These are phyloP conservation scores for Exophiala phaeomuriformis DNA, from an alignment of 2,329 filamentous ascomycete species.

Conservation along the genomic window DNA sequence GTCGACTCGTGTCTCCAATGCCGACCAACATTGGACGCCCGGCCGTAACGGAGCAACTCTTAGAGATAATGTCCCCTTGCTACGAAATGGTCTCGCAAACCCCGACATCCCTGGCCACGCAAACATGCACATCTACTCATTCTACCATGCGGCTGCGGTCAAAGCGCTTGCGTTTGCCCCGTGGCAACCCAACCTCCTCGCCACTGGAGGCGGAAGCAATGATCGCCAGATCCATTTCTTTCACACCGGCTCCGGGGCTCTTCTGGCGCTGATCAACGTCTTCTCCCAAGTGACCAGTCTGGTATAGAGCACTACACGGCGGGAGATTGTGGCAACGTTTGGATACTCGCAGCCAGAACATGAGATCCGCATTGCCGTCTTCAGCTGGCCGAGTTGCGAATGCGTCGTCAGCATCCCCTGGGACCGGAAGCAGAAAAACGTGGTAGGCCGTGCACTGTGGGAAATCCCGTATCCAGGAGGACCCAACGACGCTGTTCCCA, in stretches of 20 bases:
- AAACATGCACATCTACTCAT: conserved; percentile 58
- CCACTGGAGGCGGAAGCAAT: conserved; percentile 86
- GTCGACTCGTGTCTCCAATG: background rate
- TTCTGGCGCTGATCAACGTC: conserved; percentile 83
- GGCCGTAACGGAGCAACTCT: background rate
- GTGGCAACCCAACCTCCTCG: conserved; percentile 79
- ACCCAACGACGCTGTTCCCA: conserved; percentile 36
- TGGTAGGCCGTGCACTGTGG: conserved; percentile 58
- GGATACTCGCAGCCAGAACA: conserved; percentile 90
- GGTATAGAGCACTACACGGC: conserved; percentile 77
- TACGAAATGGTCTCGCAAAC: conserved; percentile 20
- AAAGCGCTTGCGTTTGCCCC: conserved; percentile 97
- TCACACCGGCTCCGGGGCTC: conserved; percentile 73
- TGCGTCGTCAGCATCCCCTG: conserved; percentile 80
- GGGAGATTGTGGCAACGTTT: conserved; percentile 88
- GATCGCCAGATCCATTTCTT: conserved; percentile 96
- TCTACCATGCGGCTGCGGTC: conserved; percentile 76
- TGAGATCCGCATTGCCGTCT: conserved; percentile 80
- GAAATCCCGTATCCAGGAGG: conserved; percentile 77
- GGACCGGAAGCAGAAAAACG: conserved; percentile 39
- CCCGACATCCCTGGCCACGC: conserved; percentile 17
- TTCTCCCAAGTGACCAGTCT: conserved; percentile 88
- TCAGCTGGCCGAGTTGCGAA: conserved; percentile 86
- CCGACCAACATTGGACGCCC: background rate
- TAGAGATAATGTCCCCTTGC: background rate